These are phyloP conservation scores for Tuber indicum DNA, from an alignment of 495 filamentous ascomycete genomes.

Conservation along the genomic window DNA sequence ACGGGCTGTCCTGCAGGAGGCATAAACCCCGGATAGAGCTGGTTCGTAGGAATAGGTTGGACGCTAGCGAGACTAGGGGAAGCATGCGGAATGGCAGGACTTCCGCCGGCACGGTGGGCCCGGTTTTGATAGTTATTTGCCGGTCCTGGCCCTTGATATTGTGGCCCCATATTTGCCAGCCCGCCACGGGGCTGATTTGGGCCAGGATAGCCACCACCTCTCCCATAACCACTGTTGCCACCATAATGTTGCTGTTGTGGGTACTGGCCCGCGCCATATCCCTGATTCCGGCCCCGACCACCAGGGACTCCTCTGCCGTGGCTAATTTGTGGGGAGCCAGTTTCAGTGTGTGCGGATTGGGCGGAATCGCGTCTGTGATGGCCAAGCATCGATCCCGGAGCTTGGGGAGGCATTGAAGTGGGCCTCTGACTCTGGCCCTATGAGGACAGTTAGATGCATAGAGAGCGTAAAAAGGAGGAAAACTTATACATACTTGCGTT, in stretches of 20 bases:
- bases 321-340: conserved; percentile 23
- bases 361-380: conserved; percentile 39
- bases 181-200: conserved; percentile 33
- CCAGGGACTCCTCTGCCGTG: conserved; percentile 32
- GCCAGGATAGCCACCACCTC: conserved; percentile 22
- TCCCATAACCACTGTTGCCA: conserved; percentile 24
- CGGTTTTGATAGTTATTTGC: conserved; percentile 21
- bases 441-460: conserved; percentile 8
- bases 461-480: background rate
- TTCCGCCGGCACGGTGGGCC: conserved; percentile 31
- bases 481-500: conserved; percentile 19
- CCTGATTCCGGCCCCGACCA: conserved; percentile 20
- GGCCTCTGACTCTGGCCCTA: conserved; percentile 30
- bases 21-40: conserved; percentile 28
- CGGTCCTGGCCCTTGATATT: conserved; percentile 13
- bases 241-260: conserved; percentile 23
- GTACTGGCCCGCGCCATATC: conserved; percentile 20
- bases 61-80: conserved; percentile 30
- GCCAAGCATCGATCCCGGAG: conserved; percentile 28
- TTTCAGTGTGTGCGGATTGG: conserved; percentile 31
- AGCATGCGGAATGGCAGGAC: conserved; percentile 36
- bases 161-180: conserved; percentile 26
- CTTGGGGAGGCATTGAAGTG: conserved; percentile 31
- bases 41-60: conserved; percentile 27
- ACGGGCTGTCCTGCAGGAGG: conserved; percentile 10